A percentile compares a stretch with the other conserved stretches of the same genome.
Evolutionary conservation across 176 grass and related monocot species (phyloP).

Genomic region (Raddia guianensis): DNA sequence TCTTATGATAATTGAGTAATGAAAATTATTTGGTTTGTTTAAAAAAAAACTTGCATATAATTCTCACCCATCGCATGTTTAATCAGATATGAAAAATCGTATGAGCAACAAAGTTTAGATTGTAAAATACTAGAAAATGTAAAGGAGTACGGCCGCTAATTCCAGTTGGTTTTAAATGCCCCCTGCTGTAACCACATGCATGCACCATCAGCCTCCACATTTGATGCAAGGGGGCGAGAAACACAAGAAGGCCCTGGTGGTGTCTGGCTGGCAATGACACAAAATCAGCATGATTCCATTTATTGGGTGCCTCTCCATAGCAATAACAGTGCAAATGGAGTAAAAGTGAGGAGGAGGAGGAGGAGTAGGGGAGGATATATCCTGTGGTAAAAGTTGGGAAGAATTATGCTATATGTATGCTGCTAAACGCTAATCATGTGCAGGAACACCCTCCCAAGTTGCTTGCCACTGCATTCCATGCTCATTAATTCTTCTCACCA

Average conservation of each 20-base stretch:
- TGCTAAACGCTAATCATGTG: no score
- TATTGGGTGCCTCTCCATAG: conserved; percentile 61
- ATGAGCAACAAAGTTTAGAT: no score
- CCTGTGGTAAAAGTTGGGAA: conserved; percentile 26
- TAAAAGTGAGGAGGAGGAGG: not conserved
- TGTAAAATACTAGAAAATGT: no score
- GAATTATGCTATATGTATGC: conserved; percentile 19
- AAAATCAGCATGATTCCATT: conserved; percentile 68
- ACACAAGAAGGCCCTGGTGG: not conserved
- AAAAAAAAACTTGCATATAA: no score
- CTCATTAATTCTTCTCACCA: not conserved
- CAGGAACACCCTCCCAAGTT: no score
- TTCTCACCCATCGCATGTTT: no score
- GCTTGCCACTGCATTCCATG: not conserved
- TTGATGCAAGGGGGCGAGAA: conserved; percentile 40
- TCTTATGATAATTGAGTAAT: no score
- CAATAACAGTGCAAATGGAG: conserved; percentile 53
- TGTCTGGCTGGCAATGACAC: conserved; percentile 47
- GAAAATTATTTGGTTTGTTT: no score
- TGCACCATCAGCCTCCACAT: conserved; percentile 41
- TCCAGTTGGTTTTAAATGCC: conserved; percentile 44
- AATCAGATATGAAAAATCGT: no score
- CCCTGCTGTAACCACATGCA: conserved; percentile 56
- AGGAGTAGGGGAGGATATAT: no score
- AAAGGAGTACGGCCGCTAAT: conserved; percentile 28